Evolutionary conservation across 345 rosid species (phyloP).

Genomic region (Streptanthus diversifolius): DNA sequence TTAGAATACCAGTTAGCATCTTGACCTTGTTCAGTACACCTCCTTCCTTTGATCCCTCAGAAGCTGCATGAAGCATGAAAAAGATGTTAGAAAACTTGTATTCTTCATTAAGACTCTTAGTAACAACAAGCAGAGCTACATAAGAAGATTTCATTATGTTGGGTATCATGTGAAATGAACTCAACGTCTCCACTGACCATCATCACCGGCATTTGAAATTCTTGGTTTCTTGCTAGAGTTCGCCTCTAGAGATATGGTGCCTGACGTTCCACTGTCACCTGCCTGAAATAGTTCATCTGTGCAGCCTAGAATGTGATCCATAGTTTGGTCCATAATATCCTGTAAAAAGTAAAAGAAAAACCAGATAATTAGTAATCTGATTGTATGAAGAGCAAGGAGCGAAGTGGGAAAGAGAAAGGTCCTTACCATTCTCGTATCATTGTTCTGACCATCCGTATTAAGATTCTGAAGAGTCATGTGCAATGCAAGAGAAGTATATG

Average conservation of each 20-base stretch:
- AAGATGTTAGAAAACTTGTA: background rate
- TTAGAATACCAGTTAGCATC: conserved; percentile 64
- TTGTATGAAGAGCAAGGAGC: background rate
- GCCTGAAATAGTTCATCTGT: conserved; percentile 50
- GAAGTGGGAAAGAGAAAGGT: conserved; percentile 15
- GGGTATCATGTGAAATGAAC: conserved; percentile 3
- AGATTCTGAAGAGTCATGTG: conserved; percentile 48
- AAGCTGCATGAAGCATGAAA: conserved; percentile 36
- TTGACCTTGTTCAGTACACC: conserved; percentile 43
- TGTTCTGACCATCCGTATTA: conserved; percentile 27
- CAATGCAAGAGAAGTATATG: conserved; percentile 69
- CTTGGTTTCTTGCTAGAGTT: conserved; percentile 29
- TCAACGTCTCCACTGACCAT: conserved; percentile 43
- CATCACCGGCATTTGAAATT: conserved; percentile 27
- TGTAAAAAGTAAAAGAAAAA: conserved; percentile 19
- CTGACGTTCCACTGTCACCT: conserved; percentile 28
- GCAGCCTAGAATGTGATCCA: conserved; percentile 68
- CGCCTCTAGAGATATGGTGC: conserved; percentile 21
- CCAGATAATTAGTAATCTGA: conserved; percentile 10
- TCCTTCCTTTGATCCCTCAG: conserved; percentile 33
- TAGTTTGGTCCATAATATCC: conserved; percentile 49
- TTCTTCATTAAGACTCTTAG: background rate
- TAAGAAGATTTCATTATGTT: background rate
- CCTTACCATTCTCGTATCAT: conserved; percentile 44
- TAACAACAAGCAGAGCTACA: background rate